These are phyloP conservation scores for Kazachstania sp. DNA, from an alignment of 1,139 yeast species.

Conservation along the genomic window DNA sequence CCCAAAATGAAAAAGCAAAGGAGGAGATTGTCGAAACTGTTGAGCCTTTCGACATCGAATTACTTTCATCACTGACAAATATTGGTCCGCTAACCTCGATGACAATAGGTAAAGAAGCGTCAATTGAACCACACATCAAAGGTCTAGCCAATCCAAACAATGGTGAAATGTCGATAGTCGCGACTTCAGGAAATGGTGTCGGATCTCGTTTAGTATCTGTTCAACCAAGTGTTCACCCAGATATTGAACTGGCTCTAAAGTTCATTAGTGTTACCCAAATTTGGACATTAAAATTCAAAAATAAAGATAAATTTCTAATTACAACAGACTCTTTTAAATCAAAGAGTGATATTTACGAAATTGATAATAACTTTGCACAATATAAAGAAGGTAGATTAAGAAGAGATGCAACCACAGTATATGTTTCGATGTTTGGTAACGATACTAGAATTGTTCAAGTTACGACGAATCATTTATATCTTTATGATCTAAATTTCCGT, in stretches of 20 bases:
- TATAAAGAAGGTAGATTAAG: constrained; percentile 57
- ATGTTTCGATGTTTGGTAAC: constrained; percentile 52
- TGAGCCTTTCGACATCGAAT: constrained; percentile 34
- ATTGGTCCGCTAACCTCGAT: constrained; percentile 72
- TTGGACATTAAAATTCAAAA: constrained; percentile 49
- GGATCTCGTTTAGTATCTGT: constrained; percentile 52
- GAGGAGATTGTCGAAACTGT: constrained; percentile 30
- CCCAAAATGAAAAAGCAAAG: constrained; percentile 16
- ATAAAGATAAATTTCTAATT: constrained; percentile 49
- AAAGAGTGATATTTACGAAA: constrained; percentile 67
- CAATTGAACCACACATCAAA: constrained; percentile 47
- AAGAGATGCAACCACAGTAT: constrained; percentile 55
- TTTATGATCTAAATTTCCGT: constrained; percentile 60
- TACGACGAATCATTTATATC: constrained; percentile 53
- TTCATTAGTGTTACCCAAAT: constrained; percentile 70
- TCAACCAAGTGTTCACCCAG: constrained; percentile 57
- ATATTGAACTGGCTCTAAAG: constrained; percentile 58
- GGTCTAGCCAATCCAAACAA: constrained; percentile 62
- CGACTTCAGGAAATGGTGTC: constrained; percentile 57
- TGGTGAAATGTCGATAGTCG: constrained; percentile 57
- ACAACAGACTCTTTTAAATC: constrained; percentile 61
- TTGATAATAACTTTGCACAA: constrained; percentile 55
- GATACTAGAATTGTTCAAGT: constrained; percentile 66
- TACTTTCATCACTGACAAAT: constrained; percentile 51
- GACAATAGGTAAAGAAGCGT: constrained; percentile 51